Evolutionary conservation across 148 eudicot genomes (phyloP), one percentile per base, ranked within the genome.

Genomic region (Selenicereus undatus): DNA sequence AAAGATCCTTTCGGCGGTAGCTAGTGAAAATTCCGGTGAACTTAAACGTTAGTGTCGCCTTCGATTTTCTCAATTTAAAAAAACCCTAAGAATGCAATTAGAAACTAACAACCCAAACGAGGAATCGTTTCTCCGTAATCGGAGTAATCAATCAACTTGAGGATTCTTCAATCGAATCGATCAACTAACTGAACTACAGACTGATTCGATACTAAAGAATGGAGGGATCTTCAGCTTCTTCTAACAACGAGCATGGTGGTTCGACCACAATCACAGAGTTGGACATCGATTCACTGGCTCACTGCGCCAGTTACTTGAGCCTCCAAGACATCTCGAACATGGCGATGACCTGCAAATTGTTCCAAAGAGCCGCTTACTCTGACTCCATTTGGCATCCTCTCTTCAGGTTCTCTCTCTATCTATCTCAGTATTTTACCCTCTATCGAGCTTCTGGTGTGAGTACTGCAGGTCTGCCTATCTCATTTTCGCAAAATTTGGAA

Each of bases 331-430:
- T 93, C 73, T 88, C 90, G 7, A 91, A 84, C 85, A 54, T 91
- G 89, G 88, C 97, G 45, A 82, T 90, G 85, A 82, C 94, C 64
- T 90, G 88, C 81, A 91, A 90, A 84, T 84, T 82, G 83, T 83
- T 93, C 81, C 56, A 79, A 45, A 62, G 36, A 13, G 91, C 87
- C 13, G 89, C 94, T 27, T 88, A 89, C 80, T 90, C 93, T 43
- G 94, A 93, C 82, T 84, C 91, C 11, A 81, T 90, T 71, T 93
- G 97, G 97, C 87, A 66, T 45, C 86, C 85, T 56, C 80, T 93
- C 39, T 91, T 84, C 88, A 89, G 97, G 97, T 93, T 32, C 66
- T 56, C 76, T 32, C 35, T 68, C 18, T 26, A 26, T 71, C 36
- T 58, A n/a, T 54, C n/a, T 54, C 9, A 30, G 5, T 42, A 16